A percentile compares a stretch with the other conserved stretches of the same genome.
Conservation (phyloP, 1,284 basidiomycete genomes). For the Boletellus deceptivus region DNA sequence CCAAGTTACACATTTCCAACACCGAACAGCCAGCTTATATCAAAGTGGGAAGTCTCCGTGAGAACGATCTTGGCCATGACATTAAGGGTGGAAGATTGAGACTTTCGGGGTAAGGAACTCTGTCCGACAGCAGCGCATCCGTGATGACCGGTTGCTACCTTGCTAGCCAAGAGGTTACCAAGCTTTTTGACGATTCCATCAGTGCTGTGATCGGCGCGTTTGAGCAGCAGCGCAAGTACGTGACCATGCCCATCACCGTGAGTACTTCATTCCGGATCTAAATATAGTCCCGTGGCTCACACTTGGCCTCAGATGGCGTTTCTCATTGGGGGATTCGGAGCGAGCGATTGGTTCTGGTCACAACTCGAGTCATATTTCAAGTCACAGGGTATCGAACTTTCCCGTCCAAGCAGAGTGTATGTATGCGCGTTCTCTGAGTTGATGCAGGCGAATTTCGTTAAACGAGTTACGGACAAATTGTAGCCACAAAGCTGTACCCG, state of each 20-base stretch:
- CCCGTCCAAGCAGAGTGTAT: conserved; percentile 13
- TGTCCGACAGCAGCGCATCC: conserved; percentile 2
- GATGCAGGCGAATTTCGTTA: background rate
- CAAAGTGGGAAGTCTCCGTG: conserved; percentile 36
- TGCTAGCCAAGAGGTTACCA: conserved; percentile 31
- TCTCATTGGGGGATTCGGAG: conserved; percentile 37
- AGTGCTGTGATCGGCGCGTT: conserved; percentile 34
- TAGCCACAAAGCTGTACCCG: conserved; percentile 20
- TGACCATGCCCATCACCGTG: conserved; percentile 22
- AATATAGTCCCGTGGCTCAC: background rate
- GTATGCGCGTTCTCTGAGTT: background rate
- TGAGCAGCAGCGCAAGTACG: conserved; percentile 26
- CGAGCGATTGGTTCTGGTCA: conserved; percentile 20
- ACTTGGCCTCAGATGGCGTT: conserved; percentile 29
- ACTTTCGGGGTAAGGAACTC: conserved; percentile 32
- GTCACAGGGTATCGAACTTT: conserved; percentile 11
- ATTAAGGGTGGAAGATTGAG: conserved; percentile 38
- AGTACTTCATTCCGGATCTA: background rate
- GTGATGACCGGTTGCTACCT: background rate
- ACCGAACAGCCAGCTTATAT: conserved; percentile 33
- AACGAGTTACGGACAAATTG: background rate
- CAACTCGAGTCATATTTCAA: conserved; percentile 16
- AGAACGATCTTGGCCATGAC: conserved; percentile 32
- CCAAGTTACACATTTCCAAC: conserved; percentile 38
- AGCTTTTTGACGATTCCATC: conserved; percentile 40